phyloP scores from a whole-genome alignment of 2,329 filamentous ascomycete species.

The Chaetomium strumarium region DNA sequence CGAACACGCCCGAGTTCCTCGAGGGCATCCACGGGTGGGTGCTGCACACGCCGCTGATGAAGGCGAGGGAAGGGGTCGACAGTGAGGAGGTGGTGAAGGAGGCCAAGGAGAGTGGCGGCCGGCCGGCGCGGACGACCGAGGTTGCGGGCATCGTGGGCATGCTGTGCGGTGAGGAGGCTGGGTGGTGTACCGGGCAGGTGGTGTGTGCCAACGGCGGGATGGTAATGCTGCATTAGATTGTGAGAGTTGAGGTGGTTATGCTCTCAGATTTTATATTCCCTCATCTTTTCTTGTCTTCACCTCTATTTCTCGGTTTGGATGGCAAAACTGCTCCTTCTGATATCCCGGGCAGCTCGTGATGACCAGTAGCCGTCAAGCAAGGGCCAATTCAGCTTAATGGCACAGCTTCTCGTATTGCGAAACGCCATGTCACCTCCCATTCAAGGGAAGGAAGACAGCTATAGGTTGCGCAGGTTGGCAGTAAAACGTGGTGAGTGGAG shows the following conservation, averaged over 20 bases:
- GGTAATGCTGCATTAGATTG: constrained; percentile 33
- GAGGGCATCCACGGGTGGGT: constrained; percentile 38
- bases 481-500: too few relatives aligned
- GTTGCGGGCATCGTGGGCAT: constrained; percentile 72
- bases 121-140: constrained; percentile 62
- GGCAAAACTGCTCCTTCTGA: too few relatives aligned
- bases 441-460: neutral
- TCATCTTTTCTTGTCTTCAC: neutral
- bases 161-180: constrained; percentile 65
- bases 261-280: neutral
- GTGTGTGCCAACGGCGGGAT: constrained; percentile 77
- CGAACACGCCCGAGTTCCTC: constrained; percentile 39
- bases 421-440: too few relatives aligned
- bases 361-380: too few relatives aligned
- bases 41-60: constrained; percentile 55
- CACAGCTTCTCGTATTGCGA: too few relatives aligned
- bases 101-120: constrained; percentile 47
- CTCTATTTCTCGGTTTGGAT: too few relatives aligned
- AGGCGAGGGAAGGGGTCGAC: constrained; percentile 56
- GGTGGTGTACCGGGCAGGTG: constrained; percentile 74
- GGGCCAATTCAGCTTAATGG: too few relatives aligned
- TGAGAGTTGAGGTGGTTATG: neutral
- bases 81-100: constrained; percentile 55
- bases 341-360: too few relatives aligned
- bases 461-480: too few relatives aligned